Percentiles rank a stretch among this genome's conserved stretches.
phyloP scores from a whole-genome alignment of 495 filamentous ascomycete species.

The Aspergillus sparsus region DNA sequence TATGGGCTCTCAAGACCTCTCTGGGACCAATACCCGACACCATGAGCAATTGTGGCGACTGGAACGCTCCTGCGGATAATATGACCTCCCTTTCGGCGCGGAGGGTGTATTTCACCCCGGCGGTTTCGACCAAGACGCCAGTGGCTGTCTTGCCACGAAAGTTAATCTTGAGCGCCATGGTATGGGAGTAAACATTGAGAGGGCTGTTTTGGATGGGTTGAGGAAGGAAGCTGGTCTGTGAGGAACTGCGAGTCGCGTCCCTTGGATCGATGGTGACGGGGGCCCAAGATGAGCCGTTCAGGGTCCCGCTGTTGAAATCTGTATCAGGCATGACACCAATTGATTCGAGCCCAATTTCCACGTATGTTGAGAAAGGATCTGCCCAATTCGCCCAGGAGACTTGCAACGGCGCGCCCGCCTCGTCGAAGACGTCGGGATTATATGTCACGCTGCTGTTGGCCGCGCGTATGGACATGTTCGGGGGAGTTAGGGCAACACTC shows the following conservation, averaged over 20 bases:
- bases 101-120: constrained; percentile 31
- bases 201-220: background rate
- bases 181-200: constrained; percentile 12
- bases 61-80: constrained; percentile 5
- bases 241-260: constrained; percentile 25
- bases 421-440: constrained; percentile 15
- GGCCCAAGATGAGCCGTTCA: constrained; percentile 3
- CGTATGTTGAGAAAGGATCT: background rate
- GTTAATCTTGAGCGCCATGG: constrained; percentile 19
- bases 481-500: constrained; percentile 46
- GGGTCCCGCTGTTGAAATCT: background rate
- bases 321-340: background rate
- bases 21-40: constrained; percentile 11
- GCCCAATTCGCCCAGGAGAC: constrained; percentile 5
- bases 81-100: constrained; percentile 45
- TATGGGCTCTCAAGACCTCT: constrained; percentile 28
- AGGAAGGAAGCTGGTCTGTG: constrained; percentile 34
- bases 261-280: constrained; percentile 3
- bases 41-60: constrained; percentile 16
- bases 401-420: background rate
- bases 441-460: constrained; percentile 43
- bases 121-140: constrained; percentile 32
- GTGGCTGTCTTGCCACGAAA: constrained; percentile 28
- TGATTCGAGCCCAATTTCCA: background rate
- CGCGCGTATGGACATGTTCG: constrained; percentile 27